Conservation (phyloP, 768 basidiomycete genomes). For the Auricularia auricula-judae region DNA sequence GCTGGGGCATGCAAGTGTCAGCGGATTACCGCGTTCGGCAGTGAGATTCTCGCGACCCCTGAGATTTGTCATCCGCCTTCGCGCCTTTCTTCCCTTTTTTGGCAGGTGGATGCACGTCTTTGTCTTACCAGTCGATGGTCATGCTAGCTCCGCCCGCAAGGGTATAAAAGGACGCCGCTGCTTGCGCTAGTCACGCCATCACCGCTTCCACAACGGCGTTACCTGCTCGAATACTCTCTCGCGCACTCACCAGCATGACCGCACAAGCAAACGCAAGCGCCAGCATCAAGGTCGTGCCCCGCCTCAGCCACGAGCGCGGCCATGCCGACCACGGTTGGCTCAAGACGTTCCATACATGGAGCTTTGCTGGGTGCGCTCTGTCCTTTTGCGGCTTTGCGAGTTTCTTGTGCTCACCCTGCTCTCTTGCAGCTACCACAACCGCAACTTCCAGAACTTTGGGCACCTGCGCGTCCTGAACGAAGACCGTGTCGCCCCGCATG, state of each 20-base stretch:
- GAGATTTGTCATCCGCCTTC: too few species aligned
- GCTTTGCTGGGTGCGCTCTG: constrained; percentile 49
- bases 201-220: not conserved
- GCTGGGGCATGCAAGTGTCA: too few species aligned
- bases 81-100: too few species aligned
- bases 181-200: too few species aligned
- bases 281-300: constrained; percentile 31
- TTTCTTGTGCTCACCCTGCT: not conserved
- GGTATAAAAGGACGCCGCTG: not conserved
- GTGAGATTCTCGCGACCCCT: too few species aligned
- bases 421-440: constrained; percentile 47
- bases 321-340: constrained; percentile 77
- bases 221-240: not conserved
- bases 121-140: too few species aligned
- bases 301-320: constrained; percentile 54
- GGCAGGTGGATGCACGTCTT: too few species aligned
- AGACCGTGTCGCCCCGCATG: constrained; percentile 63
- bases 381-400: not conserved
- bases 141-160: too few species aligned
- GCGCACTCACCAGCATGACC: not conserved
- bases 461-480: constrained; percentile 86
- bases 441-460: constrained; percentile 50
- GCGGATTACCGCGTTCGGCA: too few species aligned
- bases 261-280: not conserved
- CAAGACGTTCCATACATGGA: constrained; percentile 80